phyloP scores from a whole-genome alignment of 108 stramenopile genomes.

The Chaetoceros muelleri region DNA sequence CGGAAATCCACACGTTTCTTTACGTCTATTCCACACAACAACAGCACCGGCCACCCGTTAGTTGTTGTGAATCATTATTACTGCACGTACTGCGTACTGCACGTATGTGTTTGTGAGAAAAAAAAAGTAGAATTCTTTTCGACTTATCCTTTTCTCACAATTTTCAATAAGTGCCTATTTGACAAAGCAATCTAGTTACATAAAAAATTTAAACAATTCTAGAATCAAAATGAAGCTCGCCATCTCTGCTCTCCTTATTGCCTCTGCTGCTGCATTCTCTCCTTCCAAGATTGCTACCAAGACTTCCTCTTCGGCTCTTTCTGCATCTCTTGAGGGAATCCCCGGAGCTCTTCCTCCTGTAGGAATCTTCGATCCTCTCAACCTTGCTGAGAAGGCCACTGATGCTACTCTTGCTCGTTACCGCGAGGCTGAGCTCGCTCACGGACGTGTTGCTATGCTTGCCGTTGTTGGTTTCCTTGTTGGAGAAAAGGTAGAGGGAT shows the following conservation, averaged over 20 bases:
- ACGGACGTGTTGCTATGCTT: constrained; percentile 67
- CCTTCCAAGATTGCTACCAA: constrained; percentile 4
- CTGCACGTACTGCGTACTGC: no score
- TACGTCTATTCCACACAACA: no score
- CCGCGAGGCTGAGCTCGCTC: constrained; percentile 83
- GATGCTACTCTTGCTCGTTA: constrained; percentile 62
- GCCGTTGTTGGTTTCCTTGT: constrained; percentile 55
- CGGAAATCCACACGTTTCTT: no score
- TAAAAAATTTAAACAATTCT: no score
- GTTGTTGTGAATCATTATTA: no score
- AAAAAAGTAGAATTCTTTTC: no score
- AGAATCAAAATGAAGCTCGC: constrained; percentile 53
- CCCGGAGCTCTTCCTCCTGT: constrained; percentile 46
- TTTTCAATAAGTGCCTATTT: no score
- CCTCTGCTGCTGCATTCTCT: constrained; percentile 52
- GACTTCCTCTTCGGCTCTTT: neutral
- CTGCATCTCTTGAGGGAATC: constrained; percentile 2
- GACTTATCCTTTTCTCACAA: no score
- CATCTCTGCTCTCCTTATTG: constrained; percentile 27
- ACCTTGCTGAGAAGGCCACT: constrained; percentile 62
- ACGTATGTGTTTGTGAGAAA: no score
- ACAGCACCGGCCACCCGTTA: no score
- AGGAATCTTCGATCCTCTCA: constrained; percentile 58
- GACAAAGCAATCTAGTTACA: no score
- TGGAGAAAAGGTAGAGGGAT: constrained; percentile 65